Percentiles rank a stretch among this genome's conserved stretches.
Conservation (phyloP, 306 rosid genomes). For the Canavalia gladiata region DNA sequence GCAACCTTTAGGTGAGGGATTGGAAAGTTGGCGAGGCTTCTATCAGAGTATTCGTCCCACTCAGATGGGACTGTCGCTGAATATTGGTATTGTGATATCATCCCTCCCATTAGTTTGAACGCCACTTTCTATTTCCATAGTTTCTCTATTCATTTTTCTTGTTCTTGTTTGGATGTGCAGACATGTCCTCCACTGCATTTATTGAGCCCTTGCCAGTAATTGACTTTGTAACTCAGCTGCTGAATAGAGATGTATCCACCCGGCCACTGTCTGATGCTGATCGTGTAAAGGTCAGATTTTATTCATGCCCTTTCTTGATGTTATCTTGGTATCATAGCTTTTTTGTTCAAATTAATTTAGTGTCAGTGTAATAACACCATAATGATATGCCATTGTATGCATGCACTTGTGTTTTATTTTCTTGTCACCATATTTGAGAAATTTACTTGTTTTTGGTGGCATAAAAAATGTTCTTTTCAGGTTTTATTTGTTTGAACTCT, state of each 20-base stretch:
- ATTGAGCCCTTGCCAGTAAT: conserved; percentile 96
- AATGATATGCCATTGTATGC: not conserved
- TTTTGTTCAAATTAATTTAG: not conserved
- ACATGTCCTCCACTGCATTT: conserved; percentile 97
- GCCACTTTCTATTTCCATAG: too few species aligned
- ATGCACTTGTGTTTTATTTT: not conserved
- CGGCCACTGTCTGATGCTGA: conserved; percentile 94
- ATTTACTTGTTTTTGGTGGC: not conserved
- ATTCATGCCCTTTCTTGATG: not conserved
- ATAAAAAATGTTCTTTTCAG: too few species aligned
- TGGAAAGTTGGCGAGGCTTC: conserved; percentile 99
- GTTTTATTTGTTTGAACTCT: not conserved
- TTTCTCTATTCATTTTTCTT: not conserved
- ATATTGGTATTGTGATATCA: conserved; percentile 65
- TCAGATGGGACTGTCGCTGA: conserved; percentile 94
- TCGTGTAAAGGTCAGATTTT: conserved; percentile 80
- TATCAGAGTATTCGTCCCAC: conserved; percentile 99
- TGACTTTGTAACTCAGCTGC: conserved; percentile 83
- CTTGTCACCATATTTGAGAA: not conserved
- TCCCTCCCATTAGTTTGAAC: not conserved
- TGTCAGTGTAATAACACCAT: not conserved
- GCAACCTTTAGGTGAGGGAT: conserved; percentile 92
- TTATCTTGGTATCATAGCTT: not conserved
- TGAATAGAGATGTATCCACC: conserved; percentile 77
- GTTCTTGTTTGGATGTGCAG: conserved; percentile 53